Base-by-base conservation (phyloP, 2,329 filamentous ascomycete genomes). In the Pleomassaria siparia region DNA sequence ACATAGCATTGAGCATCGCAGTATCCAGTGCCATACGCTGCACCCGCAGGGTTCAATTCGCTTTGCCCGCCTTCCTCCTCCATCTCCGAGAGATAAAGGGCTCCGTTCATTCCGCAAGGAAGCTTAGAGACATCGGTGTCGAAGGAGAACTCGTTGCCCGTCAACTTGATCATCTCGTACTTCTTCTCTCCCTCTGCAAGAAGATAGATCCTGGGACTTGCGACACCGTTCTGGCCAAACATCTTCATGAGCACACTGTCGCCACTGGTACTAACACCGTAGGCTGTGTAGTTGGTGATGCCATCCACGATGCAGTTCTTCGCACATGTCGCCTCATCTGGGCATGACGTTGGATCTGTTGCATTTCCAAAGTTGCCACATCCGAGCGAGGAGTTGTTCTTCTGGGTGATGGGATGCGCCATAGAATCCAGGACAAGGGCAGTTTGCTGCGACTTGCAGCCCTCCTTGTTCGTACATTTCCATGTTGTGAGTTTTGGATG, bases 71-170 rank as follows among this genome's bases (percentile, higher is more conserved):
- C 70, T 32, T 62, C 53, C 9, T 58, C 66, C 43, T 66, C 55
- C 70, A 73, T 73, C 54, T 72, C 70, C 13, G 63, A 67, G 8
- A 72, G 58, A 42, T 73, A 73, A 5, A 73, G 46, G 41, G 70
- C 70, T 32, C 70, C 69, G 43, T 73, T 73, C 67, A 72, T 72
- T 22, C 70, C 70, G 52, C 71, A 72, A 4, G 69, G 70, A n/a
- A 72, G 57, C 54, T 68, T 71, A 3, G 70, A 72, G 2, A 67
- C 81, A 64, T 89, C 86, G 21, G 88, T 85, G 46, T 88, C 85
- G 52, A 89, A 87, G 45, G 83, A 85, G 72, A 89, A 84, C 69
- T 89, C 86, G 62, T 85, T 79, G 70, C 82, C 83, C 44, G 83
- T 75, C 48, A 88, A 75, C 49, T 81, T 77, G 72, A 88, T 84